Evolutionary conservation across 352 stramenopile genomes (phyloP).

Genomic region (Aphanomyces euteiches): DNA sequence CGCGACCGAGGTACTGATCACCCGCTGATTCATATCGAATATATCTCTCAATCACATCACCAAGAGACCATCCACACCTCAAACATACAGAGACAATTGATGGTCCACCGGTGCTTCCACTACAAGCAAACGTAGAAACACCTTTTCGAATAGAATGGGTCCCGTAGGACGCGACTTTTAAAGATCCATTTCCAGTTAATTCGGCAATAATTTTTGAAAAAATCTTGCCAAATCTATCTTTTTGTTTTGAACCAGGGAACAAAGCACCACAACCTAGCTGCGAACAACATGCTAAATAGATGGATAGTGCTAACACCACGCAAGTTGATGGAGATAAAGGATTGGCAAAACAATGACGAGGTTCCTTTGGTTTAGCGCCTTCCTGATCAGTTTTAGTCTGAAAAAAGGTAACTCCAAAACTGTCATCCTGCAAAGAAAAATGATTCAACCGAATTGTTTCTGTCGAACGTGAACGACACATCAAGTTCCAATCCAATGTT

Average conservation of each 20-base stretch:
- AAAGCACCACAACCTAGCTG: background rate
- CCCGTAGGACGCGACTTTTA: background rate
- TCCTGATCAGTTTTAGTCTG: conserved; percentile 42
- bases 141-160: conserved; percentile 29
- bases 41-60: conserved; percentile 21
- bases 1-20: conserved; percentile 13
- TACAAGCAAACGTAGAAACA: conserved; percentile 26
- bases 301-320: conserved; percentile 37
- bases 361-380: too few species aligned
- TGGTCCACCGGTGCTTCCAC: conserved; percentile 8
- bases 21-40: conserved; percentile 23
- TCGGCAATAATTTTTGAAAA: conserved; percentile 8
- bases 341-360: conserved; percentile 39
- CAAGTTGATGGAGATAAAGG: conserved; percentile 33
- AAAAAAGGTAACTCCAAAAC: conserved; percentile 38
- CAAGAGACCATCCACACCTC: conserved; percentile 22
- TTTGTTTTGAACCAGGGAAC: conserved; percentile 19
- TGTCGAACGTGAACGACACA: conserved; percentile 16
- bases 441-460: conserved; percentile 24
- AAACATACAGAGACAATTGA: conserved; percentile 29
- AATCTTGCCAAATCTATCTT: background rate
- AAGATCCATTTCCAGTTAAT: too few species aligned
- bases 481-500: conserved; percentile 18
- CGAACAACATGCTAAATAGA: conserved; percentile 28
- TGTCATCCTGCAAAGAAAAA: conserved; percentile 37